phyloP scores from a whole-genome alignment of 1,139 yeast species.

The Protomyces macrosporus region DNA sequence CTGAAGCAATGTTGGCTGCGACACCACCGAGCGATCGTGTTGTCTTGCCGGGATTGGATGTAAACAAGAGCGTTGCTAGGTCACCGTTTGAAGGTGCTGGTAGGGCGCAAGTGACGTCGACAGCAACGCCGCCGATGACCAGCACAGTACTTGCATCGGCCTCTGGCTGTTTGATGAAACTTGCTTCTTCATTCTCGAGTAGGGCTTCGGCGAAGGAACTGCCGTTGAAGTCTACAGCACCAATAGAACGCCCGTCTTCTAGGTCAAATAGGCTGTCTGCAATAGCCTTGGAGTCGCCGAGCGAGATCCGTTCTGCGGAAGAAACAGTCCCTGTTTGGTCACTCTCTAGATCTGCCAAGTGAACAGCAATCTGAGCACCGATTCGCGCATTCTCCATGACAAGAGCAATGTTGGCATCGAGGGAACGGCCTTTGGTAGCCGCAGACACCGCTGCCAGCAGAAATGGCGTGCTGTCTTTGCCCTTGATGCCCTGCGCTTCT shows the following conservation, averaged over 20 bases:
- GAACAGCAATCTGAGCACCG: conserved; percentile 63
- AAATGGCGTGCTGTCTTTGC: conserved; percentile 78
- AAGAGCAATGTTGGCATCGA: conserved; percentile 65
- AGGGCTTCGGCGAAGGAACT: not conserved
- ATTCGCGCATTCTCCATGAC: conserved; percentile 69
- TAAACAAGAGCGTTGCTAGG: conserved; percentile 39
- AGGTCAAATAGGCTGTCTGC: conserved; percentile 2
- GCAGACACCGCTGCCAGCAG: conserved; percentile 59
- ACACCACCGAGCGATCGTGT: conserved; percentile 72
- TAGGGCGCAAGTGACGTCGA: conserved; percentile 59
- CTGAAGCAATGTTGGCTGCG: conserved; percentile 63
- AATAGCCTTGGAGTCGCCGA: not conserved
- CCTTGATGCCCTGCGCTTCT: conserved; percentile 49
- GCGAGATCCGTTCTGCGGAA: not conserved
- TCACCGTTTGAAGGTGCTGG: not conserved
- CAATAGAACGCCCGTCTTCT: not conserved
- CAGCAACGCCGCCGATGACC: conserved; percentile 73
- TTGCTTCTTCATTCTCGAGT: not conserved
- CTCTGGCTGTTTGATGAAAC: not conserved
- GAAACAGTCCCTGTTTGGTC: conserved; percentile 25
- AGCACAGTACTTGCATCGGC: conserved; percentile 8
- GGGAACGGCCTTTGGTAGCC: conserved; percentile 63
- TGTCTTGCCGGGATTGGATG: conserved; percentile 69
- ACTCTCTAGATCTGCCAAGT: conserved; percentile 45
- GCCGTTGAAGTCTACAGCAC: not conserved